Evolutionary conservation across 257 asterid genomes (phyloP).

Genomic region (Petrea volubilis): DNA sequence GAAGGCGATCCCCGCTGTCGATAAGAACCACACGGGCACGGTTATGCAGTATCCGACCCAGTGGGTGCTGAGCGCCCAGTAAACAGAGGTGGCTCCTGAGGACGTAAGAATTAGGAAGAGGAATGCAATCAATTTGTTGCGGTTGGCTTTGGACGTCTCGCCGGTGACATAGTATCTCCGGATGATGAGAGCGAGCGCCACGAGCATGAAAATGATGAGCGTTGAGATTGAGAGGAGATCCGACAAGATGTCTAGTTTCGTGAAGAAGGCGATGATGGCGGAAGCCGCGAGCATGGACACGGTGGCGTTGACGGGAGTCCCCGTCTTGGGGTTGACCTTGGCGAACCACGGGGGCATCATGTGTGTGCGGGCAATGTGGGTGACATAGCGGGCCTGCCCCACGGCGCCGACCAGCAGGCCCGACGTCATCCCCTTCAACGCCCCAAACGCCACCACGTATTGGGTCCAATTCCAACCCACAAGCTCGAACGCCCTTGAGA

Average conservation of each 20-base stretch:
- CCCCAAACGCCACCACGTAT: constrained; percentile 67
- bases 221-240: constrained; percentile 59
- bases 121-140: constrained; percentile 44
- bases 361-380: constrained; percentile 68
- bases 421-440: constrained; percentile 69
- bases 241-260: constrained; percentile 47
- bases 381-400: constrained; percentile 76
- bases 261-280: constrained; percentile 60
- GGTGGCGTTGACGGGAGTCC: constrained; percentile 68
- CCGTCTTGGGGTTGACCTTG: constrained; percentile 49
- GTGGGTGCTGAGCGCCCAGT: constrained; percentile 47
- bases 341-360: constrained; percentile 87
- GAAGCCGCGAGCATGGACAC: constrained; percentile 49
- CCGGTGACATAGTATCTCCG: constrained; percentile 53
- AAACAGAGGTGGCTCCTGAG: constrained; percentile 43
- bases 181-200: constrained; percentile 55
- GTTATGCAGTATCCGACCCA: constrained; percentile 55
- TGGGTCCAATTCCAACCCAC: constrained; percentile 72
- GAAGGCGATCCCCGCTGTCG: constrained; percentile 40
- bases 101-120: constrained; percentile 42
- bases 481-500: constrained; percentile 51
- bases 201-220: constrained; percentile 62
- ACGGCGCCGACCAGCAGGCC: constrained; percentile 61
- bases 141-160: constrained; percentile 40
- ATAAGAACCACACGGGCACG: constrained; percentile 44